Percentiles rank a stretch among this genome's conserved stretches.
Conservation (phyloP, 176 grass and related monocot species). For the Lolium multiflorum region DNA sequence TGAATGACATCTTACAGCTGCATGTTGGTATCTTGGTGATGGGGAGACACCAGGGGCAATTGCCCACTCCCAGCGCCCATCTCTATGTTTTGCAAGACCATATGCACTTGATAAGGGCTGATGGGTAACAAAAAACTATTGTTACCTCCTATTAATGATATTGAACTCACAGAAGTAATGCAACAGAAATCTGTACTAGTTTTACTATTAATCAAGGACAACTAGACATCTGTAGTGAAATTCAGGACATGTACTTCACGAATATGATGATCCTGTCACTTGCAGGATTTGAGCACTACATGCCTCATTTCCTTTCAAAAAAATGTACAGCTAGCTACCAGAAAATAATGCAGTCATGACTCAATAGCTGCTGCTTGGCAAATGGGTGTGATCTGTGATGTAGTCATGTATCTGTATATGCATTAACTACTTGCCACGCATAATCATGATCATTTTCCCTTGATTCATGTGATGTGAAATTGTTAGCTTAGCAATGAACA, state of each 20-base stretch:
- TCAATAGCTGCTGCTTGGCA: slow-evolving; percentile 6
- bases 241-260: neutral
- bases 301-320: neutral
- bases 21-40: slow-evolving; percentile 99
- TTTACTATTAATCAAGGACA: slow-evolving; percentile 3
- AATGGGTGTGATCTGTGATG: neutral
- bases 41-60: slow-evolving; percentile 99
- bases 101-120: slow-evolving; percentile 97
- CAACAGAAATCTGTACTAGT: slow-evolving; percentile 8
- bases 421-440: neutral
- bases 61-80: slow-evolving; percentile 99
- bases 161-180: neutral
- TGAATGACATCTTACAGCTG: slow-evolving; percentile 71
- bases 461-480: slow-evolving; percentile 12
- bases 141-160: neutral
- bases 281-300: slow-evolving; percentile 4
- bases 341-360: neutral
- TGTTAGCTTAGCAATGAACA: slow-evolving; percentile 7
- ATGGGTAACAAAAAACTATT: slow-evolving; percentile 21
- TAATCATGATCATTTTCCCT: neutral
- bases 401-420: neutral
- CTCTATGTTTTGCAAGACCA: slow-evolving; percentile 99
- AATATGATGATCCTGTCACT: neutral
- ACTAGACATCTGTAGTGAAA: slow-evolving; percentile 31
- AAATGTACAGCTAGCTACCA: slow-evolving; percentile 26